A percentile compares a stretch with the other conserved stretches of the same genome.
These are phyloP conservation scores for Xylaria palmicola DNA, from an alignment of 495 filamentous ascomycete species.

Conservation along the genomic window DNA sequence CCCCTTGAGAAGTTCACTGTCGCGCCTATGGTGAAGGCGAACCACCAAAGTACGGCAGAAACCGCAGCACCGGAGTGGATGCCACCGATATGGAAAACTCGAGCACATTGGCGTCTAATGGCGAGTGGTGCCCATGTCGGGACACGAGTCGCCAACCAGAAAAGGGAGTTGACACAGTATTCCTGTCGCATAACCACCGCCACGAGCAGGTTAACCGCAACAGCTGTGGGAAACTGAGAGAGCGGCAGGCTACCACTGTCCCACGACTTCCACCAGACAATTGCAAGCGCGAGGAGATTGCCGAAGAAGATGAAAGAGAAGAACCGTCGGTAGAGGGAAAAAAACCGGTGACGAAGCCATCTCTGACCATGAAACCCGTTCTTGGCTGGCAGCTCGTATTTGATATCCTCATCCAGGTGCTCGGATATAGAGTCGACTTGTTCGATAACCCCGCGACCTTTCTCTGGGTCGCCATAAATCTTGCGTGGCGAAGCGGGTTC, in stretches of 20 bases:
- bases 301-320: slow-evolving; percentile 52
- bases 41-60: slow-evolving; percentile 60
- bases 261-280: slow-evolving; percentile 34
- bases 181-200: slow-evolving; percentile 58
- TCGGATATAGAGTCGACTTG: neutral
- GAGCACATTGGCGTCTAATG: slow-evolving; percentile 57
- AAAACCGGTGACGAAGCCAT: slow-evolving; percentile 23
- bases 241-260: slow-evolving; percentile 23
- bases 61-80: slow-evolving; percentile 64
- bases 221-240: slow-evolving; percentile 36
- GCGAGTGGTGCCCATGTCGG: slow-evolving; percentile 56
- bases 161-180: slow-evolving; percentile 62
- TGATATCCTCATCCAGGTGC: slow-evolving; percentile 11
- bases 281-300: slow-evolving; percentile 52
- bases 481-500: neutral
- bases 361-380: slow-evolving; percentile 24
- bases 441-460: neutral
- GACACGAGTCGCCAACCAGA: slow-evolving; percentile 47
- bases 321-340: slow-evolving; percentile 41
- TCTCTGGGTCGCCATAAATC: slow-evolving; percentile 20
- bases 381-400: slow-evolving; percentile 21
- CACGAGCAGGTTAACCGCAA: slow-evolving; percentile 42
- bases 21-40: slow-evolving; percentile 55
- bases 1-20: slow-evolving; percentile 42
- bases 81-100: slow-evolving; percentile 66